A percentile compares a stretch with the other conserved stretches of the same genome.
Conservation (phyloP, 495 filamentous ascomycete genomes). For the Parachaetomium inaequale region DNA sequence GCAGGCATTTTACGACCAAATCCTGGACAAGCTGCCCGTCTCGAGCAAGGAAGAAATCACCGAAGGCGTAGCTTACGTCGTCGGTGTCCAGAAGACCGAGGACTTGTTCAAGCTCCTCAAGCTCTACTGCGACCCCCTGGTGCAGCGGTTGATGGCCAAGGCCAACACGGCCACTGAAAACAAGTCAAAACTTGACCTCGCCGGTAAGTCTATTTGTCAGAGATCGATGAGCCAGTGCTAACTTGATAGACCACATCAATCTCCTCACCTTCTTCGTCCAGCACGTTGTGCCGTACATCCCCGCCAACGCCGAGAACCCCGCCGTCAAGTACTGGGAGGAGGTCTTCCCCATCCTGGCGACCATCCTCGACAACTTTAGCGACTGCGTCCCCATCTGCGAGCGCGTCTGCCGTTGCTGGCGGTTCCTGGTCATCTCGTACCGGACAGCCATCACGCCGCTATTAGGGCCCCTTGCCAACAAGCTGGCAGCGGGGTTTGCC, state of each 20-base stretch:
- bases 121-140: conserved; percentile 89
- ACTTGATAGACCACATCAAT: conserved; percentile 70
- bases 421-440: conserved; percentile 94
- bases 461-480: conserved; percentile 78
- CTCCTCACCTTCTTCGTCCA: conserved; percentile 87
- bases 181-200: conserved; percentile 72
- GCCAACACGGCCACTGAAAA: conserved; percentile 83
- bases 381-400: conserved; percentile 84
- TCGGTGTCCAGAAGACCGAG: conserved; percentile 76
- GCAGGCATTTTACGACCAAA: conserved; percentile 84
- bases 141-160: conserved; percentile 77
- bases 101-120: conserved; percentile 81
- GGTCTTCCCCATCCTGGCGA: conserved; percentile 79
- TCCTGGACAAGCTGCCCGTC: conserved; percentile 77
- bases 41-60: conserved; percentile 92
- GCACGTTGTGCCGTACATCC: conserved; percentile 71
- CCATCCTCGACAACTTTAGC: conserved; percentile 80
- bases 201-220: conserved; percentile 53
- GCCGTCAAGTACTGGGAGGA: conserved; percentile 95
- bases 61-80: conserved; percentile 86
- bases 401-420: conserved; percentile 89
- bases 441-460: conserved; percentile 82
- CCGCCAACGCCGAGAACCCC: conserved; percentile 70
- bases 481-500: conserved; percentile 78
- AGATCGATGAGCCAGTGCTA: conserved; percentile 7